Evolutionary conservation across 306 rosid genomes (phyloP).

Genomic region (Rosa multiflora): DNA sequence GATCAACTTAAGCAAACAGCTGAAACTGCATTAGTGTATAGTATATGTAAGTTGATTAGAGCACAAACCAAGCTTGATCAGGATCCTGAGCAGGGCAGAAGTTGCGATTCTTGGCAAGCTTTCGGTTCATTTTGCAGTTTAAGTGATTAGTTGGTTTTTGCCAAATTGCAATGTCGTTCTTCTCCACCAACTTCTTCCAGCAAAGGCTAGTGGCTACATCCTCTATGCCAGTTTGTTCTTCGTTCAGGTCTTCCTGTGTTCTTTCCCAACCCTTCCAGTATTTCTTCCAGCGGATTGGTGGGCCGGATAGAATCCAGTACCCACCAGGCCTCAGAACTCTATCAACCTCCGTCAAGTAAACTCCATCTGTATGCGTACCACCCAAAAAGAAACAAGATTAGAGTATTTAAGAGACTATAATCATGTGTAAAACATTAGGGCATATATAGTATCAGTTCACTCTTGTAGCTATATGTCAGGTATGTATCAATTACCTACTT

Average conservation of each 20-base stretch:
- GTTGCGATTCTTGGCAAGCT: conserved; percentile 32
- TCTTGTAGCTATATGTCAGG: background rate
- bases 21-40: background rate
- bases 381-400: background rate
- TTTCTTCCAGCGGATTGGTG: conserved; percentile 64
- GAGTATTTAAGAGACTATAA: background rate
- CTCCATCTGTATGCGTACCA: conserved; percentile 41
- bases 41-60: background rate
- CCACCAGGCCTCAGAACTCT: conserved; percentile 73
- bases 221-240: conserved; percentile 66
- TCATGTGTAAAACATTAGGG: background rate
- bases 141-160: conserved; percentile 71
- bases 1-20: background rate
- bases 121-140: conserved; percentile 43
- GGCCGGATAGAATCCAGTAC: conserved; percentile 83
- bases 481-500: no score
- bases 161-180: conserved; percentile 76
- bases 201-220: conserved; percentile 66
- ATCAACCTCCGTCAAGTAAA: conserved; percentile 63
- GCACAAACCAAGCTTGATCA: conserved; percentile 66
- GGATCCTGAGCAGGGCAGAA: conserved; percentile 48
- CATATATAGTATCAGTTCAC: background rate
- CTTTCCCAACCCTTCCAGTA: conserved; percentile 76
- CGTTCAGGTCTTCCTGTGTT: conserved; percentile 61
- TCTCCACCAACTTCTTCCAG: conserved; percentile 64